Evolutionary conservation across 495 filamentous ascomycete genomes (phyloP).

Genomic region (Pyronema domesticum): DNA sequence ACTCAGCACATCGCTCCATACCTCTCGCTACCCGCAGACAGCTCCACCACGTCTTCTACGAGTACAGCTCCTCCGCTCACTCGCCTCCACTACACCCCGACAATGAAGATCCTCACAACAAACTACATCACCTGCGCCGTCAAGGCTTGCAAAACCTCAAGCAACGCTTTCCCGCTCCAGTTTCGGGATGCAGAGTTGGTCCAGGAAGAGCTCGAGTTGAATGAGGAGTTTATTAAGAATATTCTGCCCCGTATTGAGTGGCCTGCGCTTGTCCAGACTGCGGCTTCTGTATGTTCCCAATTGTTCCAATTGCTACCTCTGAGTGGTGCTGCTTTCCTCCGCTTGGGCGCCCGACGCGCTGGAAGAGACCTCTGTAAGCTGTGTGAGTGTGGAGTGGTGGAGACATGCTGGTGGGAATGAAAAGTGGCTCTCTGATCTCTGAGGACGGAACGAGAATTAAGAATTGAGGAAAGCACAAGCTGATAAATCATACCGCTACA

Average conservation of each 20-base stretch:
- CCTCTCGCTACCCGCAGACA: not conserved
- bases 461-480: not conserved
- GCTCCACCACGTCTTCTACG: not conserved
- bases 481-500: constrained; percentile 23
- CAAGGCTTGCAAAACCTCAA: constrained; percentile 69
- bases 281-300: constrained; percentile 48
- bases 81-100: not conserved
- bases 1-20: no score
- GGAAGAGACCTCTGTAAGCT: no score
- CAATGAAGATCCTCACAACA: constrained; percentile 88
- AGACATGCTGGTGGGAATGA: no score
- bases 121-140: constrained; percentile 96
- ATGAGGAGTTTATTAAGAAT: constrained; percentile 59
- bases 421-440: no score
- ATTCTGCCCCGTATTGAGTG: constrained; percentile 79
- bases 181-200: constrained; percentile 79
- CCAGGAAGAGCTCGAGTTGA: constrained; percentile 59
- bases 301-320: not conserved
- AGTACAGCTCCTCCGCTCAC: not conserved
- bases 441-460: no score
- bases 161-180: constrained; percentile 70
- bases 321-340: not conserved
- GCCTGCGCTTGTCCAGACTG: constrained; percentile 53
- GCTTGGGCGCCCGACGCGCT: no score
- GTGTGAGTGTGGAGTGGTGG: no score